Percentiles rank a stretch among this genome's conserved stretches.
These are phyloP conservation scores for Alternaria novae-zelandiae DNA, from an alignment of 2,329 filamentous ascomycete species.

Conservation along the genomic window DNA sequence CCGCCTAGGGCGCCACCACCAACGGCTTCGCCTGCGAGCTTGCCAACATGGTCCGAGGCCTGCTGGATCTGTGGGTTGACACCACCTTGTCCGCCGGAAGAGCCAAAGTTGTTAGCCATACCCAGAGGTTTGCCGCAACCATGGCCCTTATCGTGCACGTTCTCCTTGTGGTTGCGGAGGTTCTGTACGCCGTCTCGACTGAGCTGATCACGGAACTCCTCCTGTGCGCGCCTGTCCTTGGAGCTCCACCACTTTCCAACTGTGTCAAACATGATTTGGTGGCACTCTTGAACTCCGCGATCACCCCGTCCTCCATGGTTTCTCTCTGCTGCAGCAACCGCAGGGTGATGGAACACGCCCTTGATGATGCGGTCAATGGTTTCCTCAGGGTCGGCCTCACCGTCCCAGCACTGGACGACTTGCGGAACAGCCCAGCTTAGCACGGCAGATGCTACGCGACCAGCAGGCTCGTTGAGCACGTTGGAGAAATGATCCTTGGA, in stretches of 20 bases:
- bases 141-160: constrained; percentile 82
- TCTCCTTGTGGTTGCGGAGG: constrained; percentile 85
- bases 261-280: constrained; percentile 76
- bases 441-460: constrained; percentile 78
- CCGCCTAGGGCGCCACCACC: constrained; percentile 72
- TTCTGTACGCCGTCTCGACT: constrained; percentile 77
- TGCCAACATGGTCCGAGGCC: constrained; percentile 51
- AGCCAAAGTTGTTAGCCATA: constrained; percentile 68
- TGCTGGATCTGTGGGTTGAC: constrained; percentile 48
- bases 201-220: constrained; percentile 75
- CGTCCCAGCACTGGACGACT: constrained; percentile 85
- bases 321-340: constrained; percentile 71
- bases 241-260: constrained; percentile 83
- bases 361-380: constrained; percentile 78
- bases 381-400: constrained; percentile 74
- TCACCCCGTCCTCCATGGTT: constrained; percentile 47
- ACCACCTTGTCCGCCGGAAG: constrained; percentile 52
- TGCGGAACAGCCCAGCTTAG: constrained; percentile 88
- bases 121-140: constrained; percentile 81
- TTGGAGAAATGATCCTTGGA: constrained; percentile 96
- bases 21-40: constrained; percentile 64
- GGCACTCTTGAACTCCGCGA: constrained; percentile 66
- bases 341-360: constrained; percentile 88
- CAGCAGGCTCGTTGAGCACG: constrained; percentile 85
- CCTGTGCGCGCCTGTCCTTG: constrained; percentile 66